These are phyloP conservation scores for Biscutella auriculata DNA, from an alignment of 441 rosid species.

Conservation along the genomic window DNA sequence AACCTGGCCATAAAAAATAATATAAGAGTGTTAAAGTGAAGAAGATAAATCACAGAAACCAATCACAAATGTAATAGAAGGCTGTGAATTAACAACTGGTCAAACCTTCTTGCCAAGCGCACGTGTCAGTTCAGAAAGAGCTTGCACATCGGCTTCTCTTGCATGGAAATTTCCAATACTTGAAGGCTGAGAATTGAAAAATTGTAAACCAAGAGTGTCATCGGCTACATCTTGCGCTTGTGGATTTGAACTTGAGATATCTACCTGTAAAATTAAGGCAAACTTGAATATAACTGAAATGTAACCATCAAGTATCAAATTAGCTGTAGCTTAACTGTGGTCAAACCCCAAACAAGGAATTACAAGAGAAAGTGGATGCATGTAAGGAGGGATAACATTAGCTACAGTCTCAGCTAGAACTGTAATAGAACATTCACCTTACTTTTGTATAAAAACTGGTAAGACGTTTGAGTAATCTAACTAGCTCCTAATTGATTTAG, in stretches of 20 bases:
- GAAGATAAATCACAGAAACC: background rate
- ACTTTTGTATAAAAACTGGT: background rate
- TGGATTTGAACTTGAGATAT: slow-evolving; percentile 28
- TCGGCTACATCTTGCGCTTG: slow-evolving; percentile 32
- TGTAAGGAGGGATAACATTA: background rate
- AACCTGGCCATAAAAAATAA: background rate
- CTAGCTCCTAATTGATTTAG: background rate
- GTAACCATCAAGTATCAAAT: background rate
- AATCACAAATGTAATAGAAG: background rate
- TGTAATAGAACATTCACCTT: background rate
- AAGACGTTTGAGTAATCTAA: background rate
- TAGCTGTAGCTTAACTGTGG: background rate
- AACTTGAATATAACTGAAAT: background rate
- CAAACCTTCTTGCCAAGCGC: slow-evolving; percentile 51
- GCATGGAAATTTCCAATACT: slow-evolving; percentile 33
- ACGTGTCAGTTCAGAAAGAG: slow-evolving; percentile 51
- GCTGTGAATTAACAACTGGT: slow-evolving; percentile 3
- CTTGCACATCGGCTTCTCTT: slow-evolving; percentile 55
- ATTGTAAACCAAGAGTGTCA: slow-evolving; percentile 28
- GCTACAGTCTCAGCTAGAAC: slow-evolving; percentile 1
- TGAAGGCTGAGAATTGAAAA: slow-evolving; percentile 31
- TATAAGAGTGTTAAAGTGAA: background rate
- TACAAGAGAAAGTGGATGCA: background rate
- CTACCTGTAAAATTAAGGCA: slow-evolving; percentile 32
- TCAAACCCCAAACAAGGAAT: slow-evolving; percentile 7